Percentiles rank a stretch among this genome's conserved stretches.
These are phyloP conservation scores for Beauveria bassiana DNA, from an alignment of 2,329 filamentous ascomycete species.

Conservation along the genomic window DNA sequence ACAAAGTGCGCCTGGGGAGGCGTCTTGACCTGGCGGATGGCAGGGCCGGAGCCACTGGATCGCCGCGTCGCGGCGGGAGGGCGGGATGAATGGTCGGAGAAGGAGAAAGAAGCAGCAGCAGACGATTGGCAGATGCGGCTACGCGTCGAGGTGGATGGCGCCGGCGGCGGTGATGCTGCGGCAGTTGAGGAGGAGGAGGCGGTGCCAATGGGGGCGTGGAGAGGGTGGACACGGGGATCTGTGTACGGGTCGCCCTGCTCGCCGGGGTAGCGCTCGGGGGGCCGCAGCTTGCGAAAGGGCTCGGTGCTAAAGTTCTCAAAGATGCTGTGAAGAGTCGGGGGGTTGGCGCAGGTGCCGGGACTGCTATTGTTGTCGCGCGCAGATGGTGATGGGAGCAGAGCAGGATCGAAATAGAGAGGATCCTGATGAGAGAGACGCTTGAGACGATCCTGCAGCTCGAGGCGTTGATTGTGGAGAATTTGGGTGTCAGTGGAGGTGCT, in stretches of 20 bases:
- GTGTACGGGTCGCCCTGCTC: neutral
- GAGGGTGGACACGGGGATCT: conserved; percentile 20
- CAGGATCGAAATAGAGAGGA: neutral
- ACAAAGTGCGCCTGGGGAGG: conserved; percentile 11
- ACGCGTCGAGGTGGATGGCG: neutral
- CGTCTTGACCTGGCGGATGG: conserved; percentile 14
- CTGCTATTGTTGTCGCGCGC: neutral
- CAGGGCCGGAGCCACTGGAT: conserved; percentile 21
- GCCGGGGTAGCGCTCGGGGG: neutral
- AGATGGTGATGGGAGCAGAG: conserved; percentile 2
- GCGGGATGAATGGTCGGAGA: neutral
- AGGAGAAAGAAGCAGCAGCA: neutral
- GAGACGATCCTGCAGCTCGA: conserved; percentile 3
- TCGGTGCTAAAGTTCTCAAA: conserved; percentile 16
- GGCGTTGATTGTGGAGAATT: conserved; percentile 8
- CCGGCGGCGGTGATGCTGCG: neutral
- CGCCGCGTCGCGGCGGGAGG: neutral
- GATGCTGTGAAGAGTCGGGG: conserved; percentile 20
- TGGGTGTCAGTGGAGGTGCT: neutral
- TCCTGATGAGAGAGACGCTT: conserved; percentile 5
- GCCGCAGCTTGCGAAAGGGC: conserved; percentile 16
- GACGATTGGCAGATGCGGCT: neutral
- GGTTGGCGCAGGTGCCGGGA: conserved; percentile 14
- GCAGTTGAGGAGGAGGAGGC: conserved; percentile 1
- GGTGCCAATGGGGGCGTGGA: conserved; percentile 16